Base-by-base conservation (phyloP, 169 alveolate genomes). In the Toxoplasma gondii region DNA sequence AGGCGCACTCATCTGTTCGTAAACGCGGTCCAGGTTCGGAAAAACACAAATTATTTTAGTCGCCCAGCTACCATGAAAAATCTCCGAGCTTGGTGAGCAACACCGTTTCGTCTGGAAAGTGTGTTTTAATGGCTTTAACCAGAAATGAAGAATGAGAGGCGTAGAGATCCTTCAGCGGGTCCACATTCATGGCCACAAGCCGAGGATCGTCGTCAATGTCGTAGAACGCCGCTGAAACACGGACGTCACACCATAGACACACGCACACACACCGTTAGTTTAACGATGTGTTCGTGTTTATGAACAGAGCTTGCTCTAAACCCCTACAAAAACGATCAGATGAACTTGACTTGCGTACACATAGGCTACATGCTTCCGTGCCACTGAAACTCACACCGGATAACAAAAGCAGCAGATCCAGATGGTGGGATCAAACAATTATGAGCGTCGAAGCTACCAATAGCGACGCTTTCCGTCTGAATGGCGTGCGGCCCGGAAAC, bases 101-200 rank as follows among this genome's bases (percentile, higher is more conserved):
- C 10, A 24, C 29, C 29, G 78, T 29, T 31, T 64, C 78, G 34
- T 64, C 78, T 24, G 78, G 78, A 64, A 64, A 64, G 34, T 64
- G n/a, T 12, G 24, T 36, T 45, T 82, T 67, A 22, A 87, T 19
- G 45, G 80, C 45, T n/a, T 45, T n/a, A 12, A 31, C 39, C 80
- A 92, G 87, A 24, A 92, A 80, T 22, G 49, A 49, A n/a, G 95
- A 92, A 53, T 92, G 95, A 0, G 93, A 82, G 44, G 88, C 95
- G 93, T 43, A 92, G 17, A 92, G 88, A 38, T 92, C 45, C 39
- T 81, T 54, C 88, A 83, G 84, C 39, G 95, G 95, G 43, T 92
- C 69, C 9, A 92, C 95, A n/a, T 67, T 67, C 36, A 17, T 34
- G 19, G 36, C 81, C 9, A 38, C 88, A 31, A 92, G 95, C 31